phyloP scores from a whole-genome alignment of 2,329 filamentous ascomycete species.

The Amesomyces nigricolor region DNA sequence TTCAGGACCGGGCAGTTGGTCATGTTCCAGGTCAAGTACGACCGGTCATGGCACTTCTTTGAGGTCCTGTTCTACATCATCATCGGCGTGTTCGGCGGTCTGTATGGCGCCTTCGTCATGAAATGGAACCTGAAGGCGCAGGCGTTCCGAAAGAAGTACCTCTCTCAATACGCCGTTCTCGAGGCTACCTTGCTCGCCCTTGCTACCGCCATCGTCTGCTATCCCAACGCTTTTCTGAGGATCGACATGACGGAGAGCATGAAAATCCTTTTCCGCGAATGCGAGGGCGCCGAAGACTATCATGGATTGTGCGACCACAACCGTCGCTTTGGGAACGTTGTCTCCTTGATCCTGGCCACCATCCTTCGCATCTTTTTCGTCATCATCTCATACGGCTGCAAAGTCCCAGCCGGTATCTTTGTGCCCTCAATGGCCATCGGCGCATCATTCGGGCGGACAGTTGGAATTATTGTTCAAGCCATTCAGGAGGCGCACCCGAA shows the following conservation, averaged over 20 bases:
- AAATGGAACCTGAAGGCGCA: slow-evolving; percentile 93
- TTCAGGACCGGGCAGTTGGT: slow-evolving; percentile 95
- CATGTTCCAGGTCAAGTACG: slow-evolving; percentile 98
- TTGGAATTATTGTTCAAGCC: slow-evolving; percentile 91
- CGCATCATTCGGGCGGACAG: slow-evolving; percentile 83
- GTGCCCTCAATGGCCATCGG: slow-evolving; percentile 97
- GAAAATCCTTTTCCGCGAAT: slow-evolving; percentile 95
- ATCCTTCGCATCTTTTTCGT: slow-evolving; percentile 76
- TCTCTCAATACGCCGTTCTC: slow-evolving; percentile 74
- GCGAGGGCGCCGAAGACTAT: slow-evolving; percentile 82
- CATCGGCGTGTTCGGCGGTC: slow-evolving; percentile 84
- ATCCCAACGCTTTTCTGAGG: slow-evolving; percentile 87
- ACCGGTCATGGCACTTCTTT: slow-evolving; percentile 96
- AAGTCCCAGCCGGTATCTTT: slow-evolving; percentile 96
- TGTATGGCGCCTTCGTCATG: slow-evolving; percentile 95
- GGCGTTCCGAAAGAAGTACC: slow-evolving; percentile 88
- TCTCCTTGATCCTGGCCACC: slow-evolving; percentile 74
- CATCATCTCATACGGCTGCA: slow-evolving; percentile 95
- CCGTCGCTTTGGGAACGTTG: slow-evolving; percentile 70
- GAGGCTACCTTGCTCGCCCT: slow-evolving; percentile 81
- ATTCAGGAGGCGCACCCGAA: slow-evolving; percentile 78
- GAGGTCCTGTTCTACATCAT: slow-evolving; percentile 89
- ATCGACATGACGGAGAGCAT: slow-evolving; percentile 99
- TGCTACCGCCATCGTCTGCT: slow-evolving; percentile 86
- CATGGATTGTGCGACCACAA: slow-evolving; percentile 78